These are phyloP conservation scores for Pythium rhizo-oryzae DNA, from an alignment of 352 stramenopile species.

Conservation along the genomic window DNA sequence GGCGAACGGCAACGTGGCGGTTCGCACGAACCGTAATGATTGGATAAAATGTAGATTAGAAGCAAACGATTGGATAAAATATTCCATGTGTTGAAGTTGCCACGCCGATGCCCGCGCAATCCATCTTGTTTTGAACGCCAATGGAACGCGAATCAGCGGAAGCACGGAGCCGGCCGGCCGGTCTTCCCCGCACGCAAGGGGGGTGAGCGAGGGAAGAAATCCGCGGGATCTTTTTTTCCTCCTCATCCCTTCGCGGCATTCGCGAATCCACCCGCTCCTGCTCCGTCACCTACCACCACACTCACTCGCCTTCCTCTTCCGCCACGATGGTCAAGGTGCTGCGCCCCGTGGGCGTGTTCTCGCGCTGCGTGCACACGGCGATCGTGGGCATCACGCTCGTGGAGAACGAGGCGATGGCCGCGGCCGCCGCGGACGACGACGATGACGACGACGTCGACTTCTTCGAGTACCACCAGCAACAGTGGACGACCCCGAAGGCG, in stretches of 20 bases:
- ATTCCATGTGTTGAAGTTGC: slow-evolving; percentile 1
- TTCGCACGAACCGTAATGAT: slow-evolving; percentile 5
- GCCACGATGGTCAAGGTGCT: slow-evolving; percentile 30
- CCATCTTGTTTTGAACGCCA: neutral
- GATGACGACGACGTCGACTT: neutral
- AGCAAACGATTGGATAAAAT: neutral
- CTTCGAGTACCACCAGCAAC: neutral
- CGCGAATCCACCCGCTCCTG: neutral
- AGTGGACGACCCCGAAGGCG: neutral
- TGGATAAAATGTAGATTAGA: slow-evolving; percentile 1
- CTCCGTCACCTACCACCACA: neutral
- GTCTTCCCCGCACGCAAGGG: too few species aligned
- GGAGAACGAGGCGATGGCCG: neutral
- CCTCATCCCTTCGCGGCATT: neutral
- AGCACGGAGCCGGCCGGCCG: too few species aligned
- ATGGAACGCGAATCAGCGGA: too few species aligned
- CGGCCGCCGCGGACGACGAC: too few species aligned
- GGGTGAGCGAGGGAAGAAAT: neutral
- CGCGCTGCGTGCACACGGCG: slow-evolving; percentile 8
- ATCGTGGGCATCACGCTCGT: slow-evolving; percentile 4
- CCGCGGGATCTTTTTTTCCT: too few species aligned
- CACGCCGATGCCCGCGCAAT: neutral
- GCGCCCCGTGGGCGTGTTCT: slow-evolving; percentile 2
- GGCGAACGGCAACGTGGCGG: neutral
- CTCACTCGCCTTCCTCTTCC: neutral